Evolutionary conservation across 768 basidiomycete species (phyloP), one percentile per base, ranked within the genome.

Genomic region (Rhodocollybia butyracea): DNA sequence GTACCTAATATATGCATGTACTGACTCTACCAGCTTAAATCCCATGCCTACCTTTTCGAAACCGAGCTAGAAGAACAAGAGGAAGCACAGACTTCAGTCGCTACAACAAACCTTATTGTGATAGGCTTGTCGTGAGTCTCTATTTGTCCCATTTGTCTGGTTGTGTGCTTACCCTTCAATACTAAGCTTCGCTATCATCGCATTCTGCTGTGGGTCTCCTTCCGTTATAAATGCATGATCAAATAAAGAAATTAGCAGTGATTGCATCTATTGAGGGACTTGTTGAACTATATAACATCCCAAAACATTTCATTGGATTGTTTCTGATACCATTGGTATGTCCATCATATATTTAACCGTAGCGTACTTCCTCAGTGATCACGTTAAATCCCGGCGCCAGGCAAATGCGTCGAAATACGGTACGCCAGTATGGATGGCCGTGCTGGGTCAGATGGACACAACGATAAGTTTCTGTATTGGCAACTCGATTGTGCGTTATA

Each of bases 251-350:
- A 17, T 45, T 17, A 5, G 1, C 11, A 91, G 90, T 93, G 68
- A 92, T 96, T 38, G 88, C 86, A 2, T 91, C 90, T 2, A 96
- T 97, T 58, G 94, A 95, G 66, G 92, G 95, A 67, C 91, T 90
- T 27, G 91, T 93, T 2, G 74, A 82, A 13, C 78, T 87, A 38
- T 94, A 91, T 68, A 67, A 77, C 51, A 89, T 96, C 52, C 89
- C 91, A 0, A 91, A 90, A 68, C 61, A 83, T 0, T 94, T 94
- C 73, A 93, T 94, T 60, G 90, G 91, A 66, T 68, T 94, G n/a
- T 90, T 95, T 60, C 74, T 96, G 29, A 73, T 96, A 5, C 93
- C 94, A 3, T 85, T 96, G 46, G 94, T 43, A 43, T 95, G 41
- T 90, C 86, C 1, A 34, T 30, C 26, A 47, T 47, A 19, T 34